Evolutionary conservation across 192 early-diverging fungal species (phyloP).

Genomic region (Coemansia sp.): DNA sequence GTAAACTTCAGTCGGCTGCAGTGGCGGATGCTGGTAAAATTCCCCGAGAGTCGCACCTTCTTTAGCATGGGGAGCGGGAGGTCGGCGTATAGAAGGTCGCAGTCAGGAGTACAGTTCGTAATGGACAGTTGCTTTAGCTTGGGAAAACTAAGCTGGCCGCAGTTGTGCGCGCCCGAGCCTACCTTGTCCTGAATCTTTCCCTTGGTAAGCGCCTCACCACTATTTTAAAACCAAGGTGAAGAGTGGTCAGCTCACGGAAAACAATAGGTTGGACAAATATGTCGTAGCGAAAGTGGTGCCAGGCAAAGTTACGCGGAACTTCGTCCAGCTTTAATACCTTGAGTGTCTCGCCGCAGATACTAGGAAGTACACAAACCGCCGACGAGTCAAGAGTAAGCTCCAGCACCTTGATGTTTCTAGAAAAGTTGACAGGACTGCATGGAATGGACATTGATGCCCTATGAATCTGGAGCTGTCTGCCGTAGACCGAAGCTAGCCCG

Average conservation of each 20-base stretch:
- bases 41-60: background rate
- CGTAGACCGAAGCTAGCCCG: too few relatives aligned
- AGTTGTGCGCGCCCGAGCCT: background rate
- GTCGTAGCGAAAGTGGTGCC: background rate
- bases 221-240: background rate
- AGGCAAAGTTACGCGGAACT: too few relatives aligned
- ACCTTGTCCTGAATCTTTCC: background rate
- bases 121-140: too few relatives aligned
- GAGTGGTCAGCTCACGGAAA: background rate
- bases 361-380: background rate
- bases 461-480: too few relatives aligned
- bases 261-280: background rate
- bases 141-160: too few relatives aligned
- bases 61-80: background rate
- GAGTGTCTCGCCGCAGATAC: too few relatives aligned
- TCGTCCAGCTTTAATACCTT: too few relatives aligned
- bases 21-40: background rate
- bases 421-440: too few relatives aligned
- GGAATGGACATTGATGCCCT: too few relatives aligned
- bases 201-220: background rate
- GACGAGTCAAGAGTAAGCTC: background rate
- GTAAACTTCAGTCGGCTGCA: background rate
- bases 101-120: background rate
- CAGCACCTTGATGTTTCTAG: too few relatives aligned
- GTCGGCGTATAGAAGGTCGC: background rate